Evolutionary conservation across 2,329 filamentous ascomycete genomes (phyloP), one percentile per base, ranked within the genome.

Genomic region (Fusarium globosum): DNA sequence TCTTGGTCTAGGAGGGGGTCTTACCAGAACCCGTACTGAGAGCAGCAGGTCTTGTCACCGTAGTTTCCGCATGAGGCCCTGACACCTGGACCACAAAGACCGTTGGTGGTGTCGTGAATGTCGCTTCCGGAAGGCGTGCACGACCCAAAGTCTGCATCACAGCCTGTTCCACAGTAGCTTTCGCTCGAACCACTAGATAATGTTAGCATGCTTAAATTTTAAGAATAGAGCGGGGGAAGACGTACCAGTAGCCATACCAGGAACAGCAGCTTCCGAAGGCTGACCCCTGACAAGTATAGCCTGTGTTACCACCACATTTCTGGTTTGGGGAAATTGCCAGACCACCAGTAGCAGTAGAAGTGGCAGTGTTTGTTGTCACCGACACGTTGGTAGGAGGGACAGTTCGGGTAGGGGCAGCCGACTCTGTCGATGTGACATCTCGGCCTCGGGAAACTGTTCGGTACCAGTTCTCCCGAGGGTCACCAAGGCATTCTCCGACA

Each of bases 401-500:
- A 6, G 68, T 49, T 39, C 68, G 75, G 23, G 67, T 67, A 38
- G 74, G 61, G 18, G 65, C 41, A 23, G 73, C 56, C 18, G 51
- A 55, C 11, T 55, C 30, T 4, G 65, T 68, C 2, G 65, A 49
- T 4, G 66, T 64, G 30, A 61, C 59, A 26, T 71, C 72, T 33
- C 65, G 70, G 26, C 69, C 60, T 20, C 68, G 64, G 12, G 73
- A 65, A 9, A 76, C 77, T 7, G 65, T 35, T 51, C 87, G 84
- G 74, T 90, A 90, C 88, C 88, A 90, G 70, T 86, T 84, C 21
- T 79, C 81, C n/a, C 67, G 67, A 13, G 87, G 79, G 64, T 91
- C 88, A 1, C 85, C 85, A 21, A 91, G 82, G 65, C 89, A 91
- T 67, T 90, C 86, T 1, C 88, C 89, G 9, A 90, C 85, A 3